These are phyloP conservation scores for Xerocomellus amylosporus DNA, from an alignment of 768 basidiomycete genomes.

Conservation along the genomic window DNA sequence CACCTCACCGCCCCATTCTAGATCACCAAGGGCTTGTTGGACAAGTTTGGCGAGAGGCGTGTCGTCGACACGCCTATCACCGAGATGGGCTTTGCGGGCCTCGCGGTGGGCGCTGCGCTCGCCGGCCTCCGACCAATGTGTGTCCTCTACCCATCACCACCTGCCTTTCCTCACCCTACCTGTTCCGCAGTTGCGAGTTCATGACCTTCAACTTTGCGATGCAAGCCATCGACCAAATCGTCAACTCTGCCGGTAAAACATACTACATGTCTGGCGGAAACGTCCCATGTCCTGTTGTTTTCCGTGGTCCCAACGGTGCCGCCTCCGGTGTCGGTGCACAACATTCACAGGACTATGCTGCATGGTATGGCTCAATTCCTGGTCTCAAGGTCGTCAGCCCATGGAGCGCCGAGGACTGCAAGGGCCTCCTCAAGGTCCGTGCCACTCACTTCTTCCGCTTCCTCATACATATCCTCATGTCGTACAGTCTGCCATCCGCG, in stretches of 20 bases:
- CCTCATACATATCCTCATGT: background rate
- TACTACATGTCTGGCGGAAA: slow-evolving; percentile 99
- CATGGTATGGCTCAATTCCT: slow-evolving; percentile 91
- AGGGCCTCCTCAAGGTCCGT: slow-evolving; percentile 89
- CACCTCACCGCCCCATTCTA: slow-evolving; percentile 32
- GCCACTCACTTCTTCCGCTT: background rate
- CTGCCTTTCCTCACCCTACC: slow-evolving; percentile 7
- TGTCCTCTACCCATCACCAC: slow-evolving; percentile 21
- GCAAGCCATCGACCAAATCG: slow-evolving; percentile 99
- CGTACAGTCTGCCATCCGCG: slow-evolving; percentile 86
- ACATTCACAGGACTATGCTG: slow-evolving; percentile 96
- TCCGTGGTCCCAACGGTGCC: slow-evolving; percentile 99
- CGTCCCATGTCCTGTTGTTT: slow-evolving; percentile 97
- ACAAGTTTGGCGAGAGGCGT: slow-evolving; percentile 98
- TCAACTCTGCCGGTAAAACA: slow-evolving; percentile 99
- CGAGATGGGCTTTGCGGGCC: slow-evolving; percentile 97
- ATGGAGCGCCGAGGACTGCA: slow-evolving; percentile 99
- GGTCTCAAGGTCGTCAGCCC: slow-evolving; percentile 98
- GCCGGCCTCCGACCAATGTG: slow-evolving; percentile 93
- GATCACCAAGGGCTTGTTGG: slow-evolving; percentile 97
- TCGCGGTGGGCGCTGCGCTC: slow-evolving; percentile 92
- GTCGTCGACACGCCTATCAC: slow-evolving; percentile 97
- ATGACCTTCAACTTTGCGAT: slow-evolving; percentile 99
- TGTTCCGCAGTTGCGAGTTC: slow-evolving; percentile 81
- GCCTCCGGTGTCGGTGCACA: slow-evolving; percentile 96